phyloP scores from a whole-genome alignment of 2,329 filamentous ascomycete species.

The Akanthomyces dipterigenus region DNA sequence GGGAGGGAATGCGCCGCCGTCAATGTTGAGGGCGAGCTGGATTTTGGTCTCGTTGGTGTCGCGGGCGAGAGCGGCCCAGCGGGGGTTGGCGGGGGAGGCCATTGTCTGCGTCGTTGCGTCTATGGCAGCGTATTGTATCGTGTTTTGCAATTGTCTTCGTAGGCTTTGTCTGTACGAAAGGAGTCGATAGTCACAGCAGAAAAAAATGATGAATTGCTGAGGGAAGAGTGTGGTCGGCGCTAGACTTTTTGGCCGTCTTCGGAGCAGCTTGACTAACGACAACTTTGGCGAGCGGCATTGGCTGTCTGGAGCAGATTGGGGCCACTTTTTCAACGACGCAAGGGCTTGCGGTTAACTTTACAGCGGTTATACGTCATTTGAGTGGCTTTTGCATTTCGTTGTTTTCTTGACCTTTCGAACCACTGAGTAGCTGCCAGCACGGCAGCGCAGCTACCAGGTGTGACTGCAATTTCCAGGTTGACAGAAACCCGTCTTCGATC shows the following conservation, averaged over 20 bases:
- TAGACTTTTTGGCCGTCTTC: slow-evolving; percentile 9
- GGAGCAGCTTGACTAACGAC: neutral
- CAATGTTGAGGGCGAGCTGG: slow-evolving; percentile 83
- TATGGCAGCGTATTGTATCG: neutral
- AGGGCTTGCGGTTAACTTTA: neutral
- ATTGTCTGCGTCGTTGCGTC: neutral
- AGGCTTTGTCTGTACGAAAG: neutral
- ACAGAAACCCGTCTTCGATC: no score
- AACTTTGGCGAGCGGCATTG: neutral
- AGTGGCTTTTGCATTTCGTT: no score
- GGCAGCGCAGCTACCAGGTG: no score
- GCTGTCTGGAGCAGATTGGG: neutral
- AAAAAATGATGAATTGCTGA: neutral
- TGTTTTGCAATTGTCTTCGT: neutral
- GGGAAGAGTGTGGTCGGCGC: neutral
- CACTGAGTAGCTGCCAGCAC: no score
- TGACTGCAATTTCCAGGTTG: no score
- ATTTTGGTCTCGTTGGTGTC: slow-evolving; percentile 99
- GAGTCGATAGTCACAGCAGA: neutral
- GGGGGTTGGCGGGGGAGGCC: slow-evolving; percentile 26
- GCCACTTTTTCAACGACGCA: neutral
- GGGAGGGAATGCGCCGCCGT: slow-evolving; percentile 72
- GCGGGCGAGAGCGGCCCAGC: slow-evolving; percentile 73
- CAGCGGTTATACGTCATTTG: no score
- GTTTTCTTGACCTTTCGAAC: no score